Evolutionary conservation across 352 stramenopile species (phyloP).

Genomic region (Pythium chondricola): DNA sequence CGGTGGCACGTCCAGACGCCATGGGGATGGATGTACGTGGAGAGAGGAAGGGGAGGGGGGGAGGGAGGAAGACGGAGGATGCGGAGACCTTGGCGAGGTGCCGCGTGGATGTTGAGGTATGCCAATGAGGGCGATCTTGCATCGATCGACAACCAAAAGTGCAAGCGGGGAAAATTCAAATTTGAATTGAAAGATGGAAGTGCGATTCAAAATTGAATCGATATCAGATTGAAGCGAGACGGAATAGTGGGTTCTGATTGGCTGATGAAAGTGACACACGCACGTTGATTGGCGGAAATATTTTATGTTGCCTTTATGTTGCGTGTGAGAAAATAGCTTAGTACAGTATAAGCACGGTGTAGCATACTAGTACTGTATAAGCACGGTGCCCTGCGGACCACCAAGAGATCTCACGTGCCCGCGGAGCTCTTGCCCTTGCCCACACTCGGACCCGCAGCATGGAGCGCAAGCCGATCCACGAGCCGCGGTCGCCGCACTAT

Average conservation of each 20-base stretch:
- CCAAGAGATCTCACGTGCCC: too few species aligned
- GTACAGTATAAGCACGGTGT: not conserved
- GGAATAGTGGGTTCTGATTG: too few species aligned
- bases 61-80: slow-evolving; percentile 3
- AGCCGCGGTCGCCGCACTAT: slow-evolving; percentile 23
- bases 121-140: slow-evolving; percentile 12
- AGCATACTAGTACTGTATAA: too few species aligned
- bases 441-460: slow-evolving; percentile 10
- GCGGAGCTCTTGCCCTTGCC: too few species aligned
- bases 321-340: slow-evolving; percentile 12
- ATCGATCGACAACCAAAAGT: not conserved
- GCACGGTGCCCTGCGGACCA: too few species aligned
- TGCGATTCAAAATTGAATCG: too few species aligned
- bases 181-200: slow-evolving; percentile 5
- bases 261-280: too few species aligned
- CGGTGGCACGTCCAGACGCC: slow-evolving; percentile 85
- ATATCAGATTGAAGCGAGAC: slow-evolving; percentile 18
- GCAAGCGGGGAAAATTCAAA: slow-evolving; percentile 9
- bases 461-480: slow-evolving; percentile 27
- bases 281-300: slow-evolving; percentile 9
- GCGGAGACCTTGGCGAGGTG: too few species aligned
- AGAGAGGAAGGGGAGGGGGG: slow-evolving; percentile 7
- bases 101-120: slow-evolving; percentile 9
- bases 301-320: slow-evolving; percentile 12
- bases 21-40: slow-evolving; percentile 23